A percentile compares a stretch with the other conserved stretches of the same genome.
Conservation (phyloP, 2,329 filamentous ascomycete species). For the Cryphonectria radicalis region DNA sequence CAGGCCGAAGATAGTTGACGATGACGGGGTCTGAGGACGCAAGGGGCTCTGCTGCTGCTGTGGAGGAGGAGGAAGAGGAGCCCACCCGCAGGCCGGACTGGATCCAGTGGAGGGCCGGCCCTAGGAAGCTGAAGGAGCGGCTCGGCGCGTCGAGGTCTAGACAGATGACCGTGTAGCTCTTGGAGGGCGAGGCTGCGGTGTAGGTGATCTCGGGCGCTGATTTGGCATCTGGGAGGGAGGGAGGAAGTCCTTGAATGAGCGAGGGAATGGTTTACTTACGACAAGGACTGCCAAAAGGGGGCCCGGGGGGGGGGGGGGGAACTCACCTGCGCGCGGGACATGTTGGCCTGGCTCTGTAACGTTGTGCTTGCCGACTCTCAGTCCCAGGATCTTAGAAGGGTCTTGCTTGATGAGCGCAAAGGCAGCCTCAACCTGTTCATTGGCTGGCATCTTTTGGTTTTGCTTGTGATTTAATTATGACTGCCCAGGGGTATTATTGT, state of each 20-base stretch:
- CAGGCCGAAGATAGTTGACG: conserved; percentile 49
- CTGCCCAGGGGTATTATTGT: background rate
- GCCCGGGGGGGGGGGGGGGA: too few relatives aligned
- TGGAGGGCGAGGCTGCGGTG: background rate
- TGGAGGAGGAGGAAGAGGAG: too few relatives aligned
- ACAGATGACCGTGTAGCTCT: conserved; percentile 46
- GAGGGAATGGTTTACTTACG: background rate
- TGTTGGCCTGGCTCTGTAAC: conserved; percentile 19
- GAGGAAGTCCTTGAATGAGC: background rate
- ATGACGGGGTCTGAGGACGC: conserved; percentile 33
- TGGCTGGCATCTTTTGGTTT: conserved; percentile 20
- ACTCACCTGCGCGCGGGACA: conserved; percentile 21
- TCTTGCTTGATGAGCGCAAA: conserved; percentile 19
- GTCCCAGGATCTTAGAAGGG: conserved; percentile 24
- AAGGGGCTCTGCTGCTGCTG: conserved; percentile 19
- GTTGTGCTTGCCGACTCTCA: conserved; percentile 20
- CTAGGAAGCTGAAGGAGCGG: conserved; percentile 44
- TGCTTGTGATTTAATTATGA: background rate
- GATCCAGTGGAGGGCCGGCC: conserved; percentile 54
- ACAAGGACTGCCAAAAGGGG: background rate
- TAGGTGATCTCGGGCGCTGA: conserved; percentile 18
- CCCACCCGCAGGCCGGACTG: conserved; percentile 43
- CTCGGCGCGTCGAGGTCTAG: conserved; percentile 55
- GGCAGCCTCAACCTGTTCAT: conserved; percentile 18
- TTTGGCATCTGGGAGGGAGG: conserved; percentile 16